A percentile compares a stretch with the other conserved stretches of the same genome.
phyloP scores from a whole-genome alignment of 805 yeast species.

The Hyphopichia homilentoma region DNA sequence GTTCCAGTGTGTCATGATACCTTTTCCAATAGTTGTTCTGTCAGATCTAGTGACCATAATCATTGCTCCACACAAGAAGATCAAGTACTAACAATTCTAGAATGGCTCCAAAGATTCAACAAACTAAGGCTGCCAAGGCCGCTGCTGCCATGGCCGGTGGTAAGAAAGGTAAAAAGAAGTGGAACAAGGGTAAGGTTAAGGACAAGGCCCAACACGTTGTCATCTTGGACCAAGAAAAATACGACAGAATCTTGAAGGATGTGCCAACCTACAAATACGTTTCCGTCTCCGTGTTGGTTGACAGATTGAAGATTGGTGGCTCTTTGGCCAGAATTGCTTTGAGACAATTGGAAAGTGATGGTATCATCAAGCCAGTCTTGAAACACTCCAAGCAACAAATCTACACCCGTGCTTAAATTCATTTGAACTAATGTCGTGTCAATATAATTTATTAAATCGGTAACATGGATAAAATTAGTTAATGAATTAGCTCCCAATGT shows the following conservation, averaged over 20 bases:
- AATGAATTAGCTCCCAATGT: too few species aligned
- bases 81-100: constrained; percentile 38
- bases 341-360: constrained; percentile 90
- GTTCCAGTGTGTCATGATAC: too few species aligned
- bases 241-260: constrained; percentile 99
- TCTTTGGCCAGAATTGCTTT: constrained; percentile 98
- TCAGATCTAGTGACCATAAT: too few species aligned
- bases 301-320: constrained; percentile 99
- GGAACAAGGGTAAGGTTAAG: constrained; percentile 99
- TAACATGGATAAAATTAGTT: constrained; percentile 2
- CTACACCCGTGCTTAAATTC: constrained; percentile 80
- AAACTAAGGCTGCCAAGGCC: constrained; percentile 99
- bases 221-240: constrained; percentile 95
- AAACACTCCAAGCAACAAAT: constrained; percentile 96
- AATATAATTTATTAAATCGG: background rate
- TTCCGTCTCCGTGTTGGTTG: constrained; percentile 97
- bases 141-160: constrained; percentile 99
- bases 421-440: constrained; percentile 17
- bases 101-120: constrained; percentile 99
- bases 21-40: too few species aligned
- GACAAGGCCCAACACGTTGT: constrained; percentile 99
- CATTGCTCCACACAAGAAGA: too few species aligned
- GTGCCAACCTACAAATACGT: constrained; percentile 98
- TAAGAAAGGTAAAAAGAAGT: constrained; percentile 99
- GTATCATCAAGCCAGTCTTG: constrained; percentile 90